A percentile compares a stretch with the other conserved stretches of the same genome.
phyloP scores from a whole-genome alignment of 805 yeast species.

The Candida boleticola region DNA sequence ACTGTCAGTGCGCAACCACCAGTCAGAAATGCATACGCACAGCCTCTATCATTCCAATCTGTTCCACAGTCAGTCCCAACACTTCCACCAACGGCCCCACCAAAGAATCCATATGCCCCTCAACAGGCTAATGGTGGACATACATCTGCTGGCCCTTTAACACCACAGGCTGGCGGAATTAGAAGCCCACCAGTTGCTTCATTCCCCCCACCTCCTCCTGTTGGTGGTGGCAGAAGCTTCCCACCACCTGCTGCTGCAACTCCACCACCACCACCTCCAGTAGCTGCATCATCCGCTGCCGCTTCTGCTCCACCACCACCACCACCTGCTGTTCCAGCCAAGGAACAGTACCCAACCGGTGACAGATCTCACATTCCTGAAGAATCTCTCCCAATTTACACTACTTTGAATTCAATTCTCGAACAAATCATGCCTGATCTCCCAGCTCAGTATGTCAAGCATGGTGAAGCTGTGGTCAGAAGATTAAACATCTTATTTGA shows the following conservation, averaged over 20 bases:
- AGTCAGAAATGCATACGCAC: slow-evolving; percentile 22
- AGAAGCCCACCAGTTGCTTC: slow-evolving; percentile 11
- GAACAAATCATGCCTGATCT: slow-evolving; percentile 65
- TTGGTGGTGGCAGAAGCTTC: background rate
- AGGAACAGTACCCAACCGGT: slow-evolving; percentile 51
- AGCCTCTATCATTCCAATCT: slow-evolving; percentile 15
- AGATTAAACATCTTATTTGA: slow-evolving; percentile 75
- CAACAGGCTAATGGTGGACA: slow-evolving; percentile 7
- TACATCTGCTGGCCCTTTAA: slow-evolving; percentile 5
- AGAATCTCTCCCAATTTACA: slow-evolving; percentile 54
- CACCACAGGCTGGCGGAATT: slow-evolving; percentile 14
- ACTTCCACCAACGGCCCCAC: slow-evolving; percentile 13
- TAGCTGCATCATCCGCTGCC: no score
- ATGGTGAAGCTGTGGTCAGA: slow-evolving; percentile 76
- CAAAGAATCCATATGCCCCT: slow-evolving; percentile 27
- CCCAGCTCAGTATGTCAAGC: slow-evolving; percentile 72
- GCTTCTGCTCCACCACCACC: slow-evolving; percentile 23
- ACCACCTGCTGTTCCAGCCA: slow-evolving; percentile 19
- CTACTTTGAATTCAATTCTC: slow-evolving; percentile 53
- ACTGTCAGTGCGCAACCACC: slow-evolving; percentile 14
- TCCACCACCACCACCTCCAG: slow-evolving; percentile 26
- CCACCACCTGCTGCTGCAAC: slow-evolving; percentile 11
- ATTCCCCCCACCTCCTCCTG: slow-evolving; percentile 12
- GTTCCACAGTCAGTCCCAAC: slow-evolving; percentile 3
- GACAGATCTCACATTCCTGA: slow-evolving; percentile 69